A percentile compares a stretch with the other conserved stretches of the same genome.
These are phyloP conservation scores for Forsythia viridissima DNA, from an alignment of 257 asterid species.

Conservation along the genomic window DNA sequence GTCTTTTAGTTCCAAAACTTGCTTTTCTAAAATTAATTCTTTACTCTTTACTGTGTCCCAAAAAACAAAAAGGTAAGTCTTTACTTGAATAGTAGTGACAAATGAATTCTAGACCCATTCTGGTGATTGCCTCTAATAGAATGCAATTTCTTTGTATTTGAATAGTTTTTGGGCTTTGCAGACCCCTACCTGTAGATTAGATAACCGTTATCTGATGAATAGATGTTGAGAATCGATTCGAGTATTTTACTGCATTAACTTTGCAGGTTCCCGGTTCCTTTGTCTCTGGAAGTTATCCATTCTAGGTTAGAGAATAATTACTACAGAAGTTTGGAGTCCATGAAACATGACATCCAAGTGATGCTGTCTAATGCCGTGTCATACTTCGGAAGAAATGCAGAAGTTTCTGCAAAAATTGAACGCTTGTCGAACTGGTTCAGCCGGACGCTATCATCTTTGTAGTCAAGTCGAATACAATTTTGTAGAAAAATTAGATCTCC, in stretches of 20 bases:
- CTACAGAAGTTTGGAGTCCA: constrained; percentile 76
- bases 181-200: neutral
- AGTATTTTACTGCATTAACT: constrained; percentile 11
- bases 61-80: too few relatives aligned
- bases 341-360: constrained; percentile 79
- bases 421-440: constrained; percentile 77
- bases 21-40: neutral
- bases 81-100: neutral
- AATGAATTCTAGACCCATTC: neutral
- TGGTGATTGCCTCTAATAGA: neutral
- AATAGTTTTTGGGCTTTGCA: neutral
- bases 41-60: too few relatives aligned
- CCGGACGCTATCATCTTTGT: constrained; percentile 47
- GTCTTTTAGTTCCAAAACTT: neutral
- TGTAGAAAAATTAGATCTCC: constrained; percentile 54
- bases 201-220: neutral
- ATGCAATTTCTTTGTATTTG: neutral
- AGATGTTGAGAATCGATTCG: neutral
- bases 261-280: constrained; percentile 88
- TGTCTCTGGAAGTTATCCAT: constrained; percentile 69
- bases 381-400: constrained; percentile 62
- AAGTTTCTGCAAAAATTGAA: constrained; percentile 49
- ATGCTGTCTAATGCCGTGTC: constrained; percentile 70
- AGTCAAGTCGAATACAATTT: constrained; percentile 54
- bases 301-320: constrained; percentile 78